Conservation (phyloP, 495 filamentous ascomycete species). For the Podospora fimiseda region DNA sequence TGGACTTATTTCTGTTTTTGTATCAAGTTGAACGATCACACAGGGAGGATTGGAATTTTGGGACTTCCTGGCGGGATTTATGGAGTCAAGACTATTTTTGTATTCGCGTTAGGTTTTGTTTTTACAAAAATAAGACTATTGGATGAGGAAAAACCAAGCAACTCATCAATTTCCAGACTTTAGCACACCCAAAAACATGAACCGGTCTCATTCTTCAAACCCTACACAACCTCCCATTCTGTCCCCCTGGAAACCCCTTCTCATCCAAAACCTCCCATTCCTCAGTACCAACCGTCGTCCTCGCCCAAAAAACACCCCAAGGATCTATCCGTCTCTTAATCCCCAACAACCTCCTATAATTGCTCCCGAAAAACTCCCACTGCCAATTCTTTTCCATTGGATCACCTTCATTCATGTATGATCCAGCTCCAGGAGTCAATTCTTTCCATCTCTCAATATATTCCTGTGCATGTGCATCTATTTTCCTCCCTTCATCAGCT, state of each 20-base stretch:
- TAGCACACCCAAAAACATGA: too few species aligned
- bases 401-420: constrained; percentile 49
- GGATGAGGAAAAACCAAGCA: too few species aligned
- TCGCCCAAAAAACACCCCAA: constrained; percentile 47
- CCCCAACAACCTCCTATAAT: constrained; percentile 41
- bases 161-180: too few species aligned
- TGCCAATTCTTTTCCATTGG: constrained; percentile 52
- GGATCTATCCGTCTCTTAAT: constrained; percentile 52
- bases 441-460: constrained; percentile 29
- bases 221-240: constrained; percentile 29
- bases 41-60: too few species aligned
- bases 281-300: constrained; percentile 49
- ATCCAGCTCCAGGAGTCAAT: constrained; percentile 31
- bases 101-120: too few species aligned
- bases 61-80: too few species aligned
- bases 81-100: too few species aligned
- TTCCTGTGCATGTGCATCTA: constrained; percentile 17
- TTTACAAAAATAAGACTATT: too few species aligned
- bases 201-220: background rate
- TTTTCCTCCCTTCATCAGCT: constrained; percentile 20
- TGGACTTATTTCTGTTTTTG: too few species aligned
- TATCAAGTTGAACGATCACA: too few species aligned
- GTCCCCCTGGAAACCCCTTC: constrained; percentile 43
- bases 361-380: constrained; percentile 49
- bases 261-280: constrained; percentile 36